Base-by-base conservation (phyloP, 805 yeast genomes). In the Saccharomyces eubayanus region DNA sequence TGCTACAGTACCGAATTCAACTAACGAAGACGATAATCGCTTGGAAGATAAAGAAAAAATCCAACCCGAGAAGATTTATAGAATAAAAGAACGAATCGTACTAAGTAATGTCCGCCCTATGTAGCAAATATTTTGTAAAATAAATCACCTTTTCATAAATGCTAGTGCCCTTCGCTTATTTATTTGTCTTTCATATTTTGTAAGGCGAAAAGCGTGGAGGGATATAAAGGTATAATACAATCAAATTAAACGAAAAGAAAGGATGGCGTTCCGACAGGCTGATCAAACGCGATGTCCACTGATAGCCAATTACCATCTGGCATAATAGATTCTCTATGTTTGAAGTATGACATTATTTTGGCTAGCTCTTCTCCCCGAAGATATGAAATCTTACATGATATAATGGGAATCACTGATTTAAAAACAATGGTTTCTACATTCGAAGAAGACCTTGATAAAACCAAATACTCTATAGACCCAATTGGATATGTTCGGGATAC, bases 351-450 rank as follows among this genome's bases (percentile, higher is more conserved):
- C 3, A 72, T 91, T 28, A 72, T 89, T 5, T 75, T 92, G 6
- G 97, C 96, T 0, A 89, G 96, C 2, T 78, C 87, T 0, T 91
- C 97, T 0, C 92, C 95, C 2, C 76, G 97, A 55, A 73, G 99
- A 54, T 70, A 73, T 52, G 88, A 87, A 53, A 85, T 94, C n/a
- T 62, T 94, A 29, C 63, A 68, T 5, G 81, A 85, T 59, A 59
- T 55, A 1, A 67, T 86, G 66, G 84, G 84, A 0, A 68, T 86
- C 40, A 49, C 65, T 0, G 64, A 79, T 8, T 61, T 76, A 11
- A 70, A 68, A 28, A 72, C 86, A 0, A 67, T 78, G 12, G 81
- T 83, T 20, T 87, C 97, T 0, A 72, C 79, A 9, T 92, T 89
- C 63, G 85, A 81, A 51, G 99, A 92, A 66, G 75, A 91, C 66